Evolutionary conservation across 495 filamentous ascomycete species (phyloP).

Genomic region (Neurospora sp.): DNA sequence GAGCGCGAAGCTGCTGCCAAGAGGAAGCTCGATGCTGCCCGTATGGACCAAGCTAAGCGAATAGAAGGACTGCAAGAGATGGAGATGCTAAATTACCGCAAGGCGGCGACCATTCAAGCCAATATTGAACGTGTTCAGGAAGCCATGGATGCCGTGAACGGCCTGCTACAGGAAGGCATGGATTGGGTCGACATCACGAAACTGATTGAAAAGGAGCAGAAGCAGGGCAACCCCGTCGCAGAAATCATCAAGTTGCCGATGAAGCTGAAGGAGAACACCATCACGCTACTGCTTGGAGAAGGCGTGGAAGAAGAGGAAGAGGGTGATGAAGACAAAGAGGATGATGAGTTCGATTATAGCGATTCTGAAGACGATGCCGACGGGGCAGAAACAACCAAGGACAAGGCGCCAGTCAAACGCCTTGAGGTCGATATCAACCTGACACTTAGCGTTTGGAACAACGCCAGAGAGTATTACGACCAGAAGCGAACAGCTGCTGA

Average conservation of each 20-base stretch:
- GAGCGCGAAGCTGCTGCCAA: conserved; percentile 75
- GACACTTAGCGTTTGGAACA: conserved; percentile 69
- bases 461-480: conserved; percentile 84
- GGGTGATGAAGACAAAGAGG: conserved; percentile 52
- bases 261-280: conserved; percentile 78
- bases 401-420: conserved; percentile 33
- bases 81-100: conserved; percentile 76
- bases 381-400: conserved; percentile 39
- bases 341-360: conserved; percentile 53
- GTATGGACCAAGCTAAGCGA: conserved; percentile 70
- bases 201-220: conserved; percentile 78
- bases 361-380: conserved; percentile 55
- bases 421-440: conserved; percentile 80
- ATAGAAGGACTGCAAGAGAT: conserved; percentile 70
- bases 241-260: conserved; percentile 79
- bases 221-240: conserved; percentile 72
- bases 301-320: conserved; percentile 48
- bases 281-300: conserved; percentile 72
- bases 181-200: conserved; percentile 89
- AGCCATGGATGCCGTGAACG: conserved; percentile 83
- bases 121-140: conserved; percentile 85
- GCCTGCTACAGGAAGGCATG: conserved; percentile 83
- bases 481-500: conserved; percentile 73
- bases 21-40: conserved; percentile 70
- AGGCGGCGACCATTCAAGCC: conserved; percentile 80